phyloP scores from a whole-genome alignment of 306 rosid genomes.

The Trifolium fragiferum region DNA sequence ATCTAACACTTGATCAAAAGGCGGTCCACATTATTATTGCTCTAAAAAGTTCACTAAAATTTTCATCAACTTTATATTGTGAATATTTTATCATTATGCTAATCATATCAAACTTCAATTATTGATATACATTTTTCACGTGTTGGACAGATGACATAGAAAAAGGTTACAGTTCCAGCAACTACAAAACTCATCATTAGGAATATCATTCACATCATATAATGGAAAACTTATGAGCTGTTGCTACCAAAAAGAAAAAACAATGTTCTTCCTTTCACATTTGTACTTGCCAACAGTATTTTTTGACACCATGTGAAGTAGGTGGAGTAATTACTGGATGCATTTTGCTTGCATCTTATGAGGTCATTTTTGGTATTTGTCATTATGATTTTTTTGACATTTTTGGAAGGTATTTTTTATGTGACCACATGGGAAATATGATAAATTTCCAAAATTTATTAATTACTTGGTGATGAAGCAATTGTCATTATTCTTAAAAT shows the following conservation, averaged over 20 bases:
- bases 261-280: neutral
- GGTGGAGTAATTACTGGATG: neutral
- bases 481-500: conserved; percentile 24
- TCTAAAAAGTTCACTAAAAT: conserved; percentile 6
- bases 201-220: conserved; percentile 25
- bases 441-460: conserved; percentile 33
- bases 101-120: conserved; percentile 35
- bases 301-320: neutral
- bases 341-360: neutral
- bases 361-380: neutral
- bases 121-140: conserved; percentile 32
- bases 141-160: conserved; percentile 39
- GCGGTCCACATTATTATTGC: neutral
- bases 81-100: conserved; percentile 31
- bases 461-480: conserved; percentile 12
- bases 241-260: neutral
- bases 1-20: conserved; percentile 18
- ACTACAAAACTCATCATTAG: conserved; percentile 9
- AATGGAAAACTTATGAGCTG: neutral
- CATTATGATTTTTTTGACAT: conserved; percentile 14
- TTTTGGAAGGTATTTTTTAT: neutral
- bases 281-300: neutral
- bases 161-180: neutral
- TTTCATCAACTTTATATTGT: conserved; percentile 1
- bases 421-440: conserved; percentile 31